Conservation (phyloP, 2,329 filamentous ascomycete species). For the Cercospora sp. region DNA sequence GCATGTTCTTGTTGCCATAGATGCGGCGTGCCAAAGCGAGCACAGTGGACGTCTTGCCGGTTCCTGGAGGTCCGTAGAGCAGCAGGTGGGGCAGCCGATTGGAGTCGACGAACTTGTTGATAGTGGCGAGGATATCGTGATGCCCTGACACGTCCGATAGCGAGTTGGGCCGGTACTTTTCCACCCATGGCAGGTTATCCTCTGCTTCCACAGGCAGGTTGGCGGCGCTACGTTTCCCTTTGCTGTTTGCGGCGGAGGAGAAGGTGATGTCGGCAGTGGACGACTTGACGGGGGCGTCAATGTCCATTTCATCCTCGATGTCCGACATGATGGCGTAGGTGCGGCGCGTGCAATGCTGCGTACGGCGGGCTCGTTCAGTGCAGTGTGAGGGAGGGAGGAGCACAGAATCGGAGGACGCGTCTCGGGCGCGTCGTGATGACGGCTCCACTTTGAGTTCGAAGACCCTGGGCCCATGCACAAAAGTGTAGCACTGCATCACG, state of each 20-base stretch:
- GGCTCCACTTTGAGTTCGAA: not conserved
- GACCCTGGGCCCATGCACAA: slow-evolving; percentile 6
- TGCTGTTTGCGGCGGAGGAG: slow-evolving; percentile 68
- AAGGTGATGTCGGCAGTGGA: slow-evolving; percentile 59
- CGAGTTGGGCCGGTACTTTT: slow-evolving; percentile 90
- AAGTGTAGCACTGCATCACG: not conserved
- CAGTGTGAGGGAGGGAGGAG: not conserved
- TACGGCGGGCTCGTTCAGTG: not conserved
- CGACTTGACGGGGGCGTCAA: slow-evolving; percentile 53
- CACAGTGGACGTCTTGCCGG: slow-evolving; percentile 95
- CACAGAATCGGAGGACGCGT: slow-evolving; percentile 10
- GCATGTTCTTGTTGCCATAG: slow-evolving; percentile 87
- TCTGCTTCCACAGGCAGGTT: slow-evolving; percentile 93
- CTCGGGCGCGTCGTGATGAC: slow-evolving; percentile 7
- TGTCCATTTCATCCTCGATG: slow-evolving; percentile 64
- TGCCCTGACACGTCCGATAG: slow-evolving; percentile 93
- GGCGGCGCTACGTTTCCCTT: slow-evolving; percentile 88
- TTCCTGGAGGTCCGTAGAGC: slow-evolving; percentile 93
- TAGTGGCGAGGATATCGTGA: slow-evolving; percentile 93
- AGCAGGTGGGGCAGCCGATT: slow-evolving; percentile 94
- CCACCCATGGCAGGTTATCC: slow-evolving; percentile 94
- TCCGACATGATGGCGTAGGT: slow-evolving; percentile 51
- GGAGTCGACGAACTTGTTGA: slow-evolving; percentile 94
- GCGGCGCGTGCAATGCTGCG: not conserved
- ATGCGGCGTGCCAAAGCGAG: slow-evolving; percentile 89